Evolutionary conservation across 805 yeast genomes (phyloP), one percentile per base, ranked within the genome.

Genomic region (Teunomyces atbi): DNA sequence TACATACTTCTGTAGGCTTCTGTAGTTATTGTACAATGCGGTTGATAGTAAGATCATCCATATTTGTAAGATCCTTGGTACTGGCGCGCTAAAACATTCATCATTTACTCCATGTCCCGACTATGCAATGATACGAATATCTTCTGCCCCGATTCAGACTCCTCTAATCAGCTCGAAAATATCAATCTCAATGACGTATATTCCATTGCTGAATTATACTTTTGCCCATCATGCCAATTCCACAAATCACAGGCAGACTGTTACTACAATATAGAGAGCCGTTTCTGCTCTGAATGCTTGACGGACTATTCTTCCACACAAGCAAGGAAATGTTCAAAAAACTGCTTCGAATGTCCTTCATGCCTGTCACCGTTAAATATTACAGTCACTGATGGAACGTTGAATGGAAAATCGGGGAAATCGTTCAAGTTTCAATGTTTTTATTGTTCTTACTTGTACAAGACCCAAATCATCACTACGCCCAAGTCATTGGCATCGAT

Each of bases 401-500:
- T 41, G 6, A 39, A 42, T 13, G 50, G 45, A 12, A 42, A 21
- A 11, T 36, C 40, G 32, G 69, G 69, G 2, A 76, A 74, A 50
- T 45, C 59, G 2, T 77, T 76, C 48, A 45, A 42, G 6, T 74
- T 77, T 45, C 51, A 49, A 11, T 78, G 83, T 55, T 49, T 52
- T 3, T 53, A 45, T 41, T 70, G 78, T 49, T 38, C 46, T 2
- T 78, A 68, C 59, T 23, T 10, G 0, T 77, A 65, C 46, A 45
- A 52, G 13, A 71, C 81, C 1, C 66, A 62, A 1, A 45, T 66
- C 4, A 63, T 76, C 6, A 56, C 59, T 16, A 73, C 65, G 44
- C 81, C 81, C 1, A 71, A 64, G 41, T 62, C 79, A 5, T 49
- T 78, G 34, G 48, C 44, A 16, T 52, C 59, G 2, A 66, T 70